Conservation (phyloP, 306 rosid species). For the Rubus idaeus region DNA sequence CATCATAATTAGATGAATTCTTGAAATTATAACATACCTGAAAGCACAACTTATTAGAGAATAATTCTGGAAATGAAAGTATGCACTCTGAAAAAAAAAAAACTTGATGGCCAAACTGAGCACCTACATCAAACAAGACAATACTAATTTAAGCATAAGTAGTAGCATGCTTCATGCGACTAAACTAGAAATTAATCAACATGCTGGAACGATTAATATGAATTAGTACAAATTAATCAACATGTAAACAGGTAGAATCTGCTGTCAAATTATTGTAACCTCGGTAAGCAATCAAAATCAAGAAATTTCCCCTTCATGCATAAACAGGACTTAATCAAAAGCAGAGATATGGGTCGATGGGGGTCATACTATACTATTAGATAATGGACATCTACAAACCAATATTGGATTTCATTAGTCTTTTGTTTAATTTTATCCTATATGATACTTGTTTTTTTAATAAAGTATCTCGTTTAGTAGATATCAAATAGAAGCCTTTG, state of each 20-base stretch:
- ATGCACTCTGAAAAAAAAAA: slow-evolving; percentile 72
- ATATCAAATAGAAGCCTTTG: no score
- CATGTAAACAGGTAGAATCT: slow-evolving; percentile 11
- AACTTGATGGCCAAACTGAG: slow-evolving; percentile 83
- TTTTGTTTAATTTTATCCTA: background rate
- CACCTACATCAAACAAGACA: slow-evolving; percentile 54
- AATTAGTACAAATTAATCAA: background rate
- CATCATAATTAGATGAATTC: slow-evolving; percentile 4
- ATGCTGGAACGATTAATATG: background rate
- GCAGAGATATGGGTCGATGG: background rate
- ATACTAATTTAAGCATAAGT: slow-evolving; percentile 16
- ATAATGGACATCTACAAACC: background rate
- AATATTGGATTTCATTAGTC: no score
- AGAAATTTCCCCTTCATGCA: background rate
- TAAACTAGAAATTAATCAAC: background rate
- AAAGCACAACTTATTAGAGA: slow-evolving; percentile 63
- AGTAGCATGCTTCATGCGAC: slow-evolving; percentile 15
- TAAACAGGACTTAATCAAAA: background rate
- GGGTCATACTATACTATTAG: background rate
- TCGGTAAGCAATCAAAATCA: background rate
- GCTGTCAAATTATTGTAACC: background rate
- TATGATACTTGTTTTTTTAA: no score
- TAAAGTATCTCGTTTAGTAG: no score
- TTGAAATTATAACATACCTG: slow-evolving; percentile 54
- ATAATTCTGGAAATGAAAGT: slow-evolving; percentile 66